phyloP scores from a whole-genome alignment of 2,329 filamentous ascomycete genomes.

The Fusarium solani-melongenae region DNA sequence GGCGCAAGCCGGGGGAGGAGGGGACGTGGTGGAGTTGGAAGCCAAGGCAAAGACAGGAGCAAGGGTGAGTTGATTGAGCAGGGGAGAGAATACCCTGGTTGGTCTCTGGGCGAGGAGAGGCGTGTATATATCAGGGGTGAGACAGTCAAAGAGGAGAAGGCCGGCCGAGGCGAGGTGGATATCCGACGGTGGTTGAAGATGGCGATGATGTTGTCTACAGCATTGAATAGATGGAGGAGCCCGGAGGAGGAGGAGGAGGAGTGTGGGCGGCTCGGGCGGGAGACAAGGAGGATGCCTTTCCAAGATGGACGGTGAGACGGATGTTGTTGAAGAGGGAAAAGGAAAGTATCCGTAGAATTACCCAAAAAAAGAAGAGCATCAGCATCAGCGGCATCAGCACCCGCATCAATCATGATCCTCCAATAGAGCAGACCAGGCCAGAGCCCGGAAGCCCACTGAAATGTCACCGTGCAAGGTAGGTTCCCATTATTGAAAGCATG shows the following conservation, averaged over 20 bases:
- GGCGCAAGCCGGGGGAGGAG: slow-evolving; percentile 41
- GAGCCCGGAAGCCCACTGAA: slow-evolving; percentile 1
- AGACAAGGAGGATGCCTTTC: slow-evolving; percentile 1
- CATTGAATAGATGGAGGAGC: not conserved
- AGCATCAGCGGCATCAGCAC: slow-evolving; percentile 17
- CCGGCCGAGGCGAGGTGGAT: slow-evolving; percentile 14
- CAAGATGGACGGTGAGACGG: slow-evolving; percentile 9
- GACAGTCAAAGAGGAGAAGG: slow-evolving; percentile 4
- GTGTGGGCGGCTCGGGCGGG: slow-evolving; percentile 22
- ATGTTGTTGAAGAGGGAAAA: slow-evolving; percentile 2
- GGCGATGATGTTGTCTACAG: slow-evolving; percentile 8
- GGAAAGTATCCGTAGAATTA: not conserved
- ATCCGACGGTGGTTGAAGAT: slow-evolving; percentile 13
- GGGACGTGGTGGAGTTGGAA: slow-evolving; percentile 27
- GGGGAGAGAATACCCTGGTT: slow-evolving; percentile 30
- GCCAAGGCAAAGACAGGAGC: slow-evolving; percentile 34
- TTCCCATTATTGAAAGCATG: slow-evolving; percentile 11
- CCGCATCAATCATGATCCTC: slow-evolving; percentile 11
- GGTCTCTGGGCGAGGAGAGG: slow-evolving; percentile 13
- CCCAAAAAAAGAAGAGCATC: slow-evolving; percentile 4
- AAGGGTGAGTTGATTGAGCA: slow-evolving; percentile 29
- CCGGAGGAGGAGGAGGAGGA: not conserved
- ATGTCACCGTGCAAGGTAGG: slow-evolving; percentile 33
- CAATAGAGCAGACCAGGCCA: not conserved
- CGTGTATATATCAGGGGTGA: slow-evolving; percentile 28